Conservation (phyloP, 441 rosid species). For the Mallotus repandus region DNA sequence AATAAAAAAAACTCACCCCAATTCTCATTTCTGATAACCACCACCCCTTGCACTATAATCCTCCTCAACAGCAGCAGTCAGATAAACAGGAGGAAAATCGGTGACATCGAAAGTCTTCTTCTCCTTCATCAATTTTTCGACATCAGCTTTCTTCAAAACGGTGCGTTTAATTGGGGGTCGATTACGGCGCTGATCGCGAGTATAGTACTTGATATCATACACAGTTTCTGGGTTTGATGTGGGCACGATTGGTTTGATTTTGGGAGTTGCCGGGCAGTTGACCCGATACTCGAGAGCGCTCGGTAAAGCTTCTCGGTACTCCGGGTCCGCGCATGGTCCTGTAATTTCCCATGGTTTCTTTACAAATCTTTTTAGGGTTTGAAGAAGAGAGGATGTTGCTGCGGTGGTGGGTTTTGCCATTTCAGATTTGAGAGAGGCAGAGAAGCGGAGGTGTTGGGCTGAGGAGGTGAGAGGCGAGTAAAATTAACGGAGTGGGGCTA, state of each 20-base stretch:
- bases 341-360: constrained; percentile 96
- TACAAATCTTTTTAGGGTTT: constrained; percentile 59
- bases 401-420: constrained; percentile 61
- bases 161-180: constrained; percentile 71
- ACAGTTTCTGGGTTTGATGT: constrained; percentile 81
- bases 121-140: constrained; percentile 74
- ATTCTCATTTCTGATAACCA: constrained; percentile 69
- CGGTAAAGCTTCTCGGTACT: constrained; percentile 56
- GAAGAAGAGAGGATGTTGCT: constrained; percentile 49
- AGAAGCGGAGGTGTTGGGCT: background rate
- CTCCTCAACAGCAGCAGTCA: constrained; percentile 68
- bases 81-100: constrained; percentile 74
- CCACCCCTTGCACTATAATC: constrained; percentile 65
- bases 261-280: constrained; percentile 68
- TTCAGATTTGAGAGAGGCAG: background rate
- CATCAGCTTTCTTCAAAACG: constrained; percentile 65
- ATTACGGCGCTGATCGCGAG: constrained; percentile 83
- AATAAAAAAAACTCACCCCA: constrained; percentile 20
- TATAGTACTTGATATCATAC: constrained; percentile 71
- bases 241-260: constrained; percentile 56
- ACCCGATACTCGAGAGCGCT: constrained; percentile 65
- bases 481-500: background rate
- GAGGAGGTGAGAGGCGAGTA: background rate
- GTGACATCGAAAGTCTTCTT: constrained; percentile 50
- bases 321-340: constrained; percentile 86